Conservation (phyloP, 1,284 basidiomycete genomes). For the Sanghuangporus baumii region DNA sequence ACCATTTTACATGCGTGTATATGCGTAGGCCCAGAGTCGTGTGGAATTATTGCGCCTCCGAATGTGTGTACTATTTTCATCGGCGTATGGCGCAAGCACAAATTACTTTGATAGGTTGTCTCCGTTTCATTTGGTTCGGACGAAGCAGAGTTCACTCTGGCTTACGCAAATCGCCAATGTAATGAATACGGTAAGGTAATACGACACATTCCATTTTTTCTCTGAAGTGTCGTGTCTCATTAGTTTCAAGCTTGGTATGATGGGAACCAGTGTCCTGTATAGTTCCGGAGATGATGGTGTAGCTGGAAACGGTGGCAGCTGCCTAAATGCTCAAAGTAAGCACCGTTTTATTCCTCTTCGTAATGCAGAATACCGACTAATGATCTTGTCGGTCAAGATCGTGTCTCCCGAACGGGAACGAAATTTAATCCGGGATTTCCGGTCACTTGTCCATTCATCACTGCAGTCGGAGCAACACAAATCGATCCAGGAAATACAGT, state of each 20-base stretch:
- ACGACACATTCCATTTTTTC: neutral
- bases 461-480: slow-evolving; percentile 33
- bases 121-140: slow-evolving; percentile 49
- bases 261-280: slow-evolving; percentile 40
- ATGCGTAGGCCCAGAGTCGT: slow-evolving; percentile 34
- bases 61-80: slow-evolving; percentile 28
- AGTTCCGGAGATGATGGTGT: slow-evolving; percentile 29
- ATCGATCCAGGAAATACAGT: slow-evolving; percentile 21
- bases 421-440: slow-evolving; percentile 21
- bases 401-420: neutral
- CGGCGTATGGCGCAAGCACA: neutral
- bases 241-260: slow-evolving; percentile 31
- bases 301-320: slow-evolving; percentile 8
- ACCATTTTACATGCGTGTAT: neutral
- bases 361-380: neutral
- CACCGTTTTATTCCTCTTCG: neutral
- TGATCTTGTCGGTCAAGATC: neutral
- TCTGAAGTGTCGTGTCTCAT: neutral
- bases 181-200: slow-evolving; percentile 41
- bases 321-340: slow-evolving; percentile 8
- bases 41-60: slow-evolving; percentile 44
- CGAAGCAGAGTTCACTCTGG: slow-evolving; percentile 40
- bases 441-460: slow-evolving; percentile 31
- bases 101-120: slow-evolving; percentile 25
- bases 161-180: slow-evolving; percentile 48